A percentile compares a stretch with the other conserved stretches of the same genome.
These are phyloP conservation scores for Clitopilus passeckerianus DNA, from an alignment of 768 basidiomycete genomes.

Conservation along the genomic window DNA sequence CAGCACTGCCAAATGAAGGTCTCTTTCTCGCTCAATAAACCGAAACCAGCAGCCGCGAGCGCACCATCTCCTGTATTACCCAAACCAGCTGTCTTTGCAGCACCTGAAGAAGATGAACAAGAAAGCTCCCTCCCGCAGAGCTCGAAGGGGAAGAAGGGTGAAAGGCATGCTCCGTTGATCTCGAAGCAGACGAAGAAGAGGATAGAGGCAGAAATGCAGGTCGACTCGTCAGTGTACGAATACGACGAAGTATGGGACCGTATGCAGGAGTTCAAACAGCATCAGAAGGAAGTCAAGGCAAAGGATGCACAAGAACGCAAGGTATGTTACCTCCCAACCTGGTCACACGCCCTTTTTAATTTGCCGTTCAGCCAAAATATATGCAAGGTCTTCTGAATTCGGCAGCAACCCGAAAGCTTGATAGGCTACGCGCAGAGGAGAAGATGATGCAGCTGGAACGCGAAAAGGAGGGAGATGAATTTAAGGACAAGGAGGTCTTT, in stretches of 20 bases:
- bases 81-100: neutral
- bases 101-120: conserved; percentile 67
- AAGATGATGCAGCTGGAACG: conserved; percentile 96
- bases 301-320: conserved; percentile 72
- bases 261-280: conserved; percentile 84
- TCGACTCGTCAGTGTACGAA: conserved; percentile 83
- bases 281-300: conserved; percentile 74
- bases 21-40: conserved; percentile 77
- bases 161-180: conserved; percentile 43
- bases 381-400: conserved; percentile 74
- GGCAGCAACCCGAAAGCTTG: conserved; percentile 84
- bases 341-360: neutral
- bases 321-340: conserved; percentile 34
- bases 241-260: conserved; percentile 97
- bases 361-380: conserved; percentile 75
- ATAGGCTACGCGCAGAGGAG: conserved; percentile 91
- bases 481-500: conserved; percentile 92
- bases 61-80: conserved; percentile 28
- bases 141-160: neutral
- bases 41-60: conserved; percentile 43
- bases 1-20: conserved; percentile 62
- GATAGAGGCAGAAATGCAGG: conserved; percentile 72
- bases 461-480: conserved; percentile 90
- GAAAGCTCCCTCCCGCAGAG: conserved; percentile 35
- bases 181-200: conserved; percentile 66